phyloP scores from a whole-genome alignment of 2,329 filamentous ascomycete species.

The Sordariomycetes sp. region DNA sequence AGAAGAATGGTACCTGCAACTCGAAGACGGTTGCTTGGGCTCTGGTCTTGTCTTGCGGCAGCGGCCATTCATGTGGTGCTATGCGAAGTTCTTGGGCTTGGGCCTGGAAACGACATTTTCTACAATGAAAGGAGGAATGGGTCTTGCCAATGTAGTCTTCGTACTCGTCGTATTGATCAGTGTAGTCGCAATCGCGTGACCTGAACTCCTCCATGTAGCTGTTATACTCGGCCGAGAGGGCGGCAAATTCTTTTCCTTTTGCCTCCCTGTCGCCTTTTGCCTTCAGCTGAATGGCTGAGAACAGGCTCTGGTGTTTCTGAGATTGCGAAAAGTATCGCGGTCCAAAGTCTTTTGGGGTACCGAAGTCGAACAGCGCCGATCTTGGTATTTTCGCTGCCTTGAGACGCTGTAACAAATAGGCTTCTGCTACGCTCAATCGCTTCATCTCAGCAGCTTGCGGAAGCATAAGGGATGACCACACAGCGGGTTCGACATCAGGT shows the following conservation, averaged over 20 bases:
- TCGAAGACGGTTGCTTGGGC: slow-evolving; percentile 44
- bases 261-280: too few relatives aligned
- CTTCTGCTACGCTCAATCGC: background rate
- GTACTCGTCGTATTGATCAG: background rate
- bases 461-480: background rate
- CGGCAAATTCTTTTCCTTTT: background rate
- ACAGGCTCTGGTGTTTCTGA: too few relatives aligned
- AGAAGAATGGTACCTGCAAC: slow-evolving; percentile 27
- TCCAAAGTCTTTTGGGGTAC: too few relatives aligned
- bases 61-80: slow-evolving; percentile 45
- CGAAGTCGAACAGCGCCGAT: background rate
- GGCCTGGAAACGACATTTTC: background rate
- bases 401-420: background rate
- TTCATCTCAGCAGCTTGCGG: background rate
- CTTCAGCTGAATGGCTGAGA: too few relatives aligned
- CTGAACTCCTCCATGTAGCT: background rate
- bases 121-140: background rate
- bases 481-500: background rate
- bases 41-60: slow-evolving; percentile 22
- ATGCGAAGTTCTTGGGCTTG: slow-evolving; percentile 31
- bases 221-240: background rate
- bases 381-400: background rate
- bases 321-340: too few relatives aligned
- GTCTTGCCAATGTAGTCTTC: background rate
- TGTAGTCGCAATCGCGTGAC: background rate